These are phyloP conservation scores for Nematocida sp. DNA, from an alignment of 371 early-diverging fungal species.

Conservation along the genomic window DNA sequence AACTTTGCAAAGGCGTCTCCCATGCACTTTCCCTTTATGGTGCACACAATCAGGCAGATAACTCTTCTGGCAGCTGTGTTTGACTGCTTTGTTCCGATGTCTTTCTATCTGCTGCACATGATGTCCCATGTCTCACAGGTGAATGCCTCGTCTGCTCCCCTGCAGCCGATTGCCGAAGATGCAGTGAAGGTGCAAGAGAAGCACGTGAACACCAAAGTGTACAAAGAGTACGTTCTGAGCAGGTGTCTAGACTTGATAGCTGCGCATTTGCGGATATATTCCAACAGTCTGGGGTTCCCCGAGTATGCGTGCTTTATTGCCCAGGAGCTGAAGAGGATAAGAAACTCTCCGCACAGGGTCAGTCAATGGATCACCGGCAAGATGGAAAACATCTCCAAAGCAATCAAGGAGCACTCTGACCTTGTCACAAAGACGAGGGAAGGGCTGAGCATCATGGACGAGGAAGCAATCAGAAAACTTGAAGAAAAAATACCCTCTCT, in stretches of 20 bases:
- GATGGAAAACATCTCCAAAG: constrained; percentile 11
- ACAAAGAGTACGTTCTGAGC: constrained; percentile 19
- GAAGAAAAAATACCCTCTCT: constrained; percentile 21
- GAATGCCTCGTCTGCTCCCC: constrained; percentile 8
- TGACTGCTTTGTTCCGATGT: constrained; percentile 21
- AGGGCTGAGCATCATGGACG: neutral
- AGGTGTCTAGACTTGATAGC: constrained; percentile 14
- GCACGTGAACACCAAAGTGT: constrained; percentile 12
- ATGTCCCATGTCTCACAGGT: constrained; percentile 18
- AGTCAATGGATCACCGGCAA: constrained; percentile 27
- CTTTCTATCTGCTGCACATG: constrained; percentile 36
- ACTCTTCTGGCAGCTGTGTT: neutral
- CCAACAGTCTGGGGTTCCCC: constrained; percentile 15
- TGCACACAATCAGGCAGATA: neutral
- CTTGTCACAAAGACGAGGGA: constrained; percentile 8
- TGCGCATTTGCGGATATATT: neutral
- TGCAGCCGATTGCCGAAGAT: constrained; percentile 6
- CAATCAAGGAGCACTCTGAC: constrained; percentile 15
- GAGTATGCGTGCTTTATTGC: constrained; percentile 15
- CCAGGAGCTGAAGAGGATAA: constrained; percentile 22
- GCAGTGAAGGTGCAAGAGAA: constrained; percentile 24
- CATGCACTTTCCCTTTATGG: constrained; percentile 22
- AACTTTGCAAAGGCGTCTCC: constrained; percentile 1
- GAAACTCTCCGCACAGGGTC: constrained; percentile 23
- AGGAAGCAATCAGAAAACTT: neutral